These are phyloP conservation scores for Paramecium caudatum DNA, from an alignment of 73 alveolate species.

Conservation along the genomic window DNA sequence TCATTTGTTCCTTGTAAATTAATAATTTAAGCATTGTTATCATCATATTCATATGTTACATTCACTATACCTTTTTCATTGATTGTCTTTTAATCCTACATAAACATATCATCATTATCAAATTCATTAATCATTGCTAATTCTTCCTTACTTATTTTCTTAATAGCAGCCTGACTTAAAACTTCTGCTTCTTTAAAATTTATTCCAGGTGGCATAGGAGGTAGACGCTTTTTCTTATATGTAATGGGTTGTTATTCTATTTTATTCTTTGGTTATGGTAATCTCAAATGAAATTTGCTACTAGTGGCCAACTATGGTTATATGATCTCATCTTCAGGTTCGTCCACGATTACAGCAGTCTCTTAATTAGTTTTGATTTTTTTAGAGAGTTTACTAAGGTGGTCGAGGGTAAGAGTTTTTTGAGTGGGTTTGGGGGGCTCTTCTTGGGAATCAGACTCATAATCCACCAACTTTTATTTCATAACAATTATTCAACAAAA, in stretches of 20 bases:
- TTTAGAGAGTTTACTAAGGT: background rate
- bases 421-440: background rate
- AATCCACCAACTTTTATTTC: constrained; percentile 10
- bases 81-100: background rate
- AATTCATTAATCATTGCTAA: background rate
- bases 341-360: background rate
- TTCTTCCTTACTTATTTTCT: constrained; percentile 10
- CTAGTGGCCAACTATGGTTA: background rate
- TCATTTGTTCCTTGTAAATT: background rate
- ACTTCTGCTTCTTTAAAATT: constrained; percentile 15
- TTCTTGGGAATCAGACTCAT: background rate
- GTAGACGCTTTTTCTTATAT: background rate
- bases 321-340: background rate
- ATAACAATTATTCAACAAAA: constrained; percentile 40
- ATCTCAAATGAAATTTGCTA: background rate
- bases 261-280: background rate
- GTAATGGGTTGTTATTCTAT: background rate
- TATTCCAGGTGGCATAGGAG: constrained; percentile 44
- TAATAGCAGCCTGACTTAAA: background rate
- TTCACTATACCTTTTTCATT: background rate
- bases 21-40: background rate
- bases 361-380: background rate
- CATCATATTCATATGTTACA: background rate
- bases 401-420: background rate
- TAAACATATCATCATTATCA: constrained; percentile 26